Evolutionary conservation across 148 eudicot genomes (phyloP), one percentile per base, ranked within the genome.

Genomic region (Cornus kousa): DNA sequence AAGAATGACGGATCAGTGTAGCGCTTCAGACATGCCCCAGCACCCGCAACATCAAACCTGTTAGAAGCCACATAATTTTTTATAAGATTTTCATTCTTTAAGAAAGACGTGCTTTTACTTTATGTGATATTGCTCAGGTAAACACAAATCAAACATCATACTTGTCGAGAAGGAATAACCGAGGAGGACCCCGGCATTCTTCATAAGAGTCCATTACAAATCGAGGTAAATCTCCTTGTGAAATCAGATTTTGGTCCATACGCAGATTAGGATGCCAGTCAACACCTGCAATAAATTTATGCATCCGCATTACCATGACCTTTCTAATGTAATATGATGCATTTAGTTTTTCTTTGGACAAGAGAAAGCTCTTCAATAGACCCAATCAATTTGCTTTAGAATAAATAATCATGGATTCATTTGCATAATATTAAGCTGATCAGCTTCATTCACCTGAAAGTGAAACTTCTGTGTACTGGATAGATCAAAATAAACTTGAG

Each of bases 1-100:
- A 87, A 94, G 83, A 88, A 97, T 69, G 99, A 94, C 24, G 99
- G 99, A 85, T 97, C 97, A 24, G 98, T 89, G 86, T 91, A 97
- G 71, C 99, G 98, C 82, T 94, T 97, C 80, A 97, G 88, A 86
- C 98, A 97, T 31, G 99, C 89, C 75, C 99, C 99, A 80, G 97
- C 95, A 76, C 99, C 99, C 60, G 92, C 99, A 83, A 94, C 95
- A 86, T 97, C 99, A 87, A 92, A 97, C 91, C 99, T 97, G 79
- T 40, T 60, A 76, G 55, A 84, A 32, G 35, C 65, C 23, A 70
- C 60, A 46, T 17, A 50, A 78, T 32, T 71, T 60, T 55, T 78
- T 4, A 70, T 72, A 74, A 68, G 20, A 78, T 60, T 75, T 78
- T 17, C 24, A 75, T n/a, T 59, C n/a, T 50, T 2, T 32, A 64